phyloP scores from a whole-genome alignment of 345 rosid species.

The thale cress (Arabidopsis thaliana) region DNA sequence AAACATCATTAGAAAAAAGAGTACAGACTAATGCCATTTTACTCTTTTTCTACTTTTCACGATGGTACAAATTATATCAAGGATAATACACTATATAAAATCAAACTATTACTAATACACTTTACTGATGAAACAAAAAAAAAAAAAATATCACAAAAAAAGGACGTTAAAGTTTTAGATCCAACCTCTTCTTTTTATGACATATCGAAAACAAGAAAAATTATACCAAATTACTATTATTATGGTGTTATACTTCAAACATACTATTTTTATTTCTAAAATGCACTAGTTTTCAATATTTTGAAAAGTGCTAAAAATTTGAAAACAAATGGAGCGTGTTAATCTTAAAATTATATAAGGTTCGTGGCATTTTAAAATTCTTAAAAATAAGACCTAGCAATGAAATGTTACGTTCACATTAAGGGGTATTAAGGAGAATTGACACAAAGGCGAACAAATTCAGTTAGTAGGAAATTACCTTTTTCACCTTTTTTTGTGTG shows the following conservation, averaged over 20 bases:
- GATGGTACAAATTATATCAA: background rate
- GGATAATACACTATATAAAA: background rate
- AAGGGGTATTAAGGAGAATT: constrained; percentile 20
- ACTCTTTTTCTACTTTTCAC: background rate
- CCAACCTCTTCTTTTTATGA: too few relatives aligned
- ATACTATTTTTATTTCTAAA: background rate
- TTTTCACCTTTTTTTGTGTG: constrained; percentile 20
- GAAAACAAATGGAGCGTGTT: background rate
- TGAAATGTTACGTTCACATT: constrained; percentile 2
- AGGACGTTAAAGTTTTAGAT: background rate
- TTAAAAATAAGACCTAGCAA: background rate
- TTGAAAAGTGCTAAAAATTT: background rate
- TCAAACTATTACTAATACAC: background rate
- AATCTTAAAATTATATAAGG: too few relatives aligned
- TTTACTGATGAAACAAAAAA: background rate
- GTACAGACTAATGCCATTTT: background rate
- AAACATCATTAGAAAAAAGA: background rate
- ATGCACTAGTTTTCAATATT: background rate
- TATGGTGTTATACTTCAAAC: background rate
- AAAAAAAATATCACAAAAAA: too few relatives aligned
- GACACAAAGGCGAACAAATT: constrained; percentile 17
- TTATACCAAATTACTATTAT: background rate
- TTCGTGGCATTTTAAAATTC: too few relatives aligned
- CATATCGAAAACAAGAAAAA: background rate
- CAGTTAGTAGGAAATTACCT: constrained; percentile 17